Conservation (phyloP, 768 basidiomycete genomes). For the Terana coerulea region DNA sequence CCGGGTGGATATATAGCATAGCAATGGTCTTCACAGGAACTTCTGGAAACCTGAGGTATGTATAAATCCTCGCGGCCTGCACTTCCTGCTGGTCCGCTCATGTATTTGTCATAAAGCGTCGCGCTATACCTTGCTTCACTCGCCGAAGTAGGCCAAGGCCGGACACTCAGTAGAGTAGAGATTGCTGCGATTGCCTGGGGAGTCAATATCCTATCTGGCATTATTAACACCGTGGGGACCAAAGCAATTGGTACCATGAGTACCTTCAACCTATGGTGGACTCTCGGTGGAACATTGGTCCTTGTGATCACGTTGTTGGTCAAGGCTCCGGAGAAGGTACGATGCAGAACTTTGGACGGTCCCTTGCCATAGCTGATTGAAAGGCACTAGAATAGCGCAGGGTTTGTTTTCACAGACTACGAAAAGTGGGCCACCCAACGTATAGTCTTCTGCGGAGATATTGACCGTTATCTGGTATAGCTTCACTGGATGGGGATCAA, state of each 20-base stretch:
- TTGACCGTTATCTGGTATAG: constrained; percentile 23
- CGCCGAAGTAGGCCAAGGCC: constrained; percentile 43
- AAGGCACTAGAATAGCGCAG: constrained; percentile 38
- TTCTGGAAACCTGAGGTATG: constrained; percentile 50
- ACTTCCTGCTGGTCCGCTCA: background rate
- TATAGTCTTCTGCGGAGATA: background rate
- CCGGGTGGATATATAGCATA: constrained; percentile 59
- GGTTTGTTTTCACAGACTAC: constrained; percentile 53
- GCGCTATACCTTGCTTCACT: constrained; percentile 54
- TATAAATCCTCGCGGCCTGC: background rate
- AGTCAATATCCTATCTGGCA: constrained; percentile 50
- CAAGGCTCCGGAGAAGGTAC: constrained; percentile 50
- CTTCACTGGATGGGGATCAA: constrained; percentile 52
- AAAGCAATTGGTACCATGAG: constrained; percentile 55
- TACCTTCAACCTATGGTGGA: constrained; percentile 58
- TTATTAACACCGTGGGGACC: constrained; percentile 54
- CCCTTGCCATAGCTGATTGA: background rate
- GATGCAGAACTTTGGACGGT: background rate
- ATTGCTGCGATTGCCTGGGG: constrained; percentile 54
- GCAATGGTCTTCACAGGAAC: constrained; percentile 59
- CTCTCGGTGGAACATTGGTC: constrained; percentile 52
- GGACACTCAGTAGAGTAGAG: constrained; percentile 43
- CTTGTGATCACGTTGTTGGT: constrained; percentile 55
- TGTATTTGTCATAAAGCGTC: constrained; percentile 28
- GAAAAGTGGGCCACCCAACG: constrained; percentile 38